A percentile compares a stretch with the other conserved stretches of the same genome.
phyloP scores from a whole-genome alignment of 2,329 filamentous ascomycete species.

The Chaetothyriales sp. region DNA sequence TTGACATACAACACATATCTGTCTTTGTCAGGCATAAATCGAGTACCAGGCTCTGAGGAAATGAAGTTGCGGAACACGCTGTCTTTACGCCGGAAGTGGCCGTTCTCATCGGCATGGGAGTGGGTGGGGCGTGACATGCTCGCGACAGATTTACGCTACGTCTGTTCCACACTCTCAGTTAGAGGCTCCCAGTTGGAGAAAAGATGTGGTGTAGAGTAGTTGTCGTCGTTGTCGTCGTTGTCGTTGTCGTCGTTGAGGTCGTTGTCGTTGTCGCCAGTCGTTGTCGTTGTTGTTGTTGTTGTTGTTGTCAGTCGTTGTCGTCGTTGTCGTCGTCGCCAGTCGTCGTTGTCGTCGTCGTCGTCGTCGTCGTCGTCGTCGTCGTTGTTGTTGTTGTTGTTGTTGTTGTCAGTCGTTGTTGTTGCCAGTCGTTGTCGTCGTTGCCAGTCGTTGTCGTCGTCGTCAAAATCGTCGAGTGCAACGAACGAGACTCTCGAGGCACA shows the following conservation, averaged over 20 bases:
- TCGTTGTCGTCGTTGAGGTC: no score
- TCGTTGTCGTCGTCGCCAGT: not conserved
- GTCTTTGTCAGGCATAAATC: slow-evolving; percentile 45
- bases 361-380: not conserved
- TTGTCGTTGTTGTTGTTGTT: no score
- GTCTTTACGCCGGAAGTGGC: slow-evolving; percentile 40
- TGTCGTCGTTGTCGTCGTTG: not conserved
- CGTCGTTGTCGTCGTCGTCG: not conserved
- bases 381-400: not conserved
- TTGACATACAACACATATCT: slow-evolving; percentile 51
- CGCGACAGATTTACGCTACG: not conserved
- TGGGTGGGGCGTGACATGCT: slow-evolving; percentile 14
- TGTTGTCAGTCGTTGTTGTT: no score
- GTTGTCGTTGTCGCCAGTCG: not conserved
- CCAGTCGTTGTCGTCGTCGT: not conserved
- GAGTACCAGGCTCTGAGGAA: slow-evolving; percentile 37
- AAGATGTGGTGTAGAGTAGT: not conserved
- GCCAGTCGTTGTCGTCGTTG: not conserved
- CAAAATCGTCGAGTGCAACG: not conserved
- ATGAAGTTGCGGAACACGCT: slow-evolving; percentile 44
- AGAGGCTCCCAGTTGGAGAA: not conserved
- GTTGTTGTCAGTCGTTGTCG: not conserved
- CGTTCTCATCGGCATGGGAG: slow-evolving; percentile 31
- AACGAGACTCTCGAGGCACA: no score
- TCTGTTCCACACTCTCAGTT: not conserved